Percentiles rank a stretch among this genome's conserved stretches.
phyloP scores from a whole-genome alignment of 1,284 basidiomycete genomes.

The Cronartium quercuum region DNA sequence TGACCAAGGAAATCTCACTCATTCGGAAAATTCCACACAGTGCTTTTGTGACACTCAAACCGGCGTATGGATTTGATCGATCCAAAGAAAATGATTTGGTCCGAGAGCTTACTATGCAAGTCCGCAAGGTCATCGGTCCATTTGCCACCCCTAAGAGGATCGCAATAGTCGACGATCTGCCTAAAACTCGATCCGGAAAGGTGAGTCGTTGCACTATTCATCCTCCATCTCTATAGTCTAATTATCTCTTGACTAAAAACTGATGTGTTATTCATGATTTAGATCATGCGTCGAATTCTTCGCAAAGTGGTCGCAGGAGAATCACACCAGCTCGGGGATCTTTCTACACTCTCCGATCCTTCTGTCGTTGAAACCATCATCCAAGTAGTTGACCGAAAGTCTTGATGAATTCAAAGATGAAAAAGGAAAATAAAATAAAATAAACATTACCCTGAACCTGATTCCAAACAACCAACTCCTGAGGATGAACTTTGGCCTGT shows the following conservation, averaged over 20 bases:
- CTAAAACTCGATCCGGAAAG: slow-evolving; percentile 97
- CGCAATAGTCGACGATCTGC: slow-evolving; percentile 75
- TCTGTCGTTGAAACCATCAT: slow-evolving; percentile 45
- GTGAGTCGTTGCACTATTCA: slow-evolving; percentile 49
- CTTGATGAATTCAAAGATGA: background rate
- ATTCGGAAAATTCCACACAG: slow-evolving; percentile 48
- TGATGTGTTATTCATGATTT: background rate
- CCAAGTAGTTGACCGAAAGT: background rate
- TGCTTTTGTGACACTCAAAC: slow-evolving; percentile 56
- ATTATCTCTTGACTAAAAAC: background rate
- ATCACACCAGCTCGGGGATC: slow-evolving; percentile 79
- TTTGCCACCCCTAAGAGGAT: slow-evolving; percentile 94
- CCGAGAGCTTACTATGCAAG: slow-evolving; percentile 89
- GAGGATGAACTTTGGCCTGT: too few species aligned
- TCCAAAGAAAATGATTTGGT: slow-evolving; percentile 62
- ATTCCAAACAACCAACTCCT: too few species aligned
- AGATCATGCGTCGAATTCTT: slow-evolving; percentile 89
- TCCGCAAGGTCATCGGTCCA: slow-evolving; percentile 89
- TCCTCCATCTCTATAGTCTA: background rate
- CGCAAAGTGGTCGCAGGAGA: slow-evolving; percentile 92
- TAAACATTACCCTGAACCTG: too few species aligned
- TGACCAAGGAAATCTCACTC: background rate
- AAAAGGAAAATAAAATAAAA: too few species aligned
- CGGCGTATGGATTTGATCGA: slow-evolving; percentile 67
- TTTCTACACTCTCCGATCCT: slow-evolving; percentile 76